phyloP scores from a whole-genome alignment of 352 stramenopile genomes.

The Blastocystis sp. region DNA sequence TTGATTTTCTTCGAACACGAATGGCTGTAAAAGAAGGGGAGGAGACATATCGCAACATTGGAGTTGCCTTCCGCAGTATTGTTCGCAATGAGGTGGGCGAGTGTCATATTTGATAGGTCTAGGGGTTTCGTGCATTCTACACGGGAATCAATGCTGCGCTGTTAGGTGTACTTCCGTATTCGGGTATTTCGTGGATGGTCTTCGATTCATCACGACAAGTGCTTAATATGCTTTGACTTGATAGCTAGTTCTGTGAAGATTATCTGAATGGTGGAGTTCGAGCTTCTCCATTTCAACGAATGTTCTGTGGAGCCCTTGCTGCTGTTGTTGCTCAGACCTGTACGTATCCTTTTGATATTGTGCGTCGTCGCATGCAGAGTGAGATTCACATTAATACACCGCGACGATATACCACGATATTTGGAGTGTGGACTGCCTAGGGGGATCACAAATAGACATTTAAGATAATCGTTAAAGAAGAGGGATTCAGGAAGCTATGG shows the following conservation, averaged over 20 bases:
- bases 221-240: neutral
- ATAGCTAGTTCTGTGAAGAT: slow-evolving; percentile 69
- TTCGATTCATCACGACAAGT: slow-evolving; percentile 54
- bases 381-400: slow-evolving; percentile 71
- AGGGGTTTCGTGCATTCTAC: slow-evolving; percentile 59
- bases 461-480: slow-evolving; percentile 70
- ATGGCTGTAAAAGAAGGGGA: slow-evolving; percentile 74
- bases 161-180: slow-evolving; percentile 59
- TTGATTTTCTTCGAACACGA: slow-evolving; percentile 80
- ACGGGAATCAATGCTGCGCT: slow-evolving; percentile 34
- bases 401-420: slow-evolving; percentile 71
- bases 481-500: slow-evolving; percentile 79
- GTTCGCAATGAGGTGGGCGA: neutral
- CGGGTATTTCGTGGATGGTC: slow-evolving; percentile 67
- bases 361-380: slow-evolving; percentile 82
- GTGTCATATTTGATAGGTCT: neutral
- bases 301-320: slow-evolving; percentile 79
- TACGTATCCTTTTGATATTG: slow-evolving; percentile 83
- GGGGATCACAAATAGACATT: slow-evolving; percentile 69
- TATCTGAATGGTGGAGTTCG: slow-evolving; percentile 72
- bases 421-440: slow-evolving; percentile 72
- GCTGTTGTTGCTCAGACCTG: slow-evolving; percentile 80
- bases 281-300: slow-evolving; percentile 76
- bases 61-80: slow-evolving; percentile 59
- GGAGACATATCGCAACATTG: slow-evolving; percentile 67